Evolutionary conservation across 768 basidiomycete genomes (phyloP).

Genomic region (Amanita rubescens): DNA sequence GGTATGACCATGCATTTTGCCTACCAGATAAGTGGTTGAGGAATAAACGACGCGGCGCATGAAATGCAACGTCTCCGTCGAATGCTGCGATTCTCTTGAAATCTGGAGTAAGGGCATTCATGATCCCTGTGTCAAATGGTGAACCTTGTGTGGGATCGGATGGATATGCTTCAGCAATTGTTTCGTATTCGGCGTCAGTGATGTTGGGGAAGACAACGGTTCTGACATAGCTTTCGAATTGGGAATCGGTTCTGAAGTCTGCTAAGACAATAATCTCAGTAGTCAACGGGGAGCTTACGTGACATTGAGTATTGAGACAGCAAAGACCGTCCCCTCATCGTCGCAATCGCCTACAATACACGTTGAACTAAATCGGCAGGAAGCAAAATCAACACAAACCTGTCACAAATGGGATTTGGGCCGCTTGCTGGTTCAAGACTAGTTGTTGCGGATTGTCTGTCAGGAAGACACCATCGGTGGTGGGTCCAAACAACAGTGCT

Average conservation of each 20-base stretch:
- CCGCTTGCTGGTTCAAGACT: conserved; percentile 35
- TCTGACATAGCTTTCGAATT: conserved; percentile 22
- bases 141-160: conserved; percentile 36
- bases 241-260: not conserved
- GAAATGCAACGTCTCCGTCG: conserved; percentile 43
- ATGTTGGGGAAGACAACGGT: conserved; percentile 21
- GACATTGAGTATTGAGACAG: conserved; percentile 40
- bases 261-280: not conserved
- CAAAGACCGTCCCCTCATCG: conserved; percentile 54
- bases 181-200: conserved; percentile 20
- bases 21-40: conserved; percentile 28
- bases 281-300: conserved; percentile 28
- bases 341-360: conserved; percentile 39
- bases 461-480: conserved; percentile 44
- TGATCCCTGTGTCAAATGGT: conserved; percentile 40
- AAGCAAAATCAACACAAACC: conserved; percentile 18
- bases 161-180: conserved; percentile 30
- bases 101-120: conserved; percentile 38
- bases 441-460: conserved; percentile 35
- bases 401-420: conserved; percentile 41
- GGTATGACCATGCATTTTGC: conserved; percentile 32
- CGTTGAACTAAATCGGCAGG: not conserved
- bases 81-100: conserved; percentile 46
- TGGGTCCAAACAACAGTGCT: conserved; percentile 40
- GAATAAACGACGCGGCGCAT: conserved; percentile 42